Evolutionary conservation across 495 filamentous ascomycete genomes (phyloP), one percentile per base, ranked within the genome.

Genomic region (Penicillium maclennaniae): DNA sequence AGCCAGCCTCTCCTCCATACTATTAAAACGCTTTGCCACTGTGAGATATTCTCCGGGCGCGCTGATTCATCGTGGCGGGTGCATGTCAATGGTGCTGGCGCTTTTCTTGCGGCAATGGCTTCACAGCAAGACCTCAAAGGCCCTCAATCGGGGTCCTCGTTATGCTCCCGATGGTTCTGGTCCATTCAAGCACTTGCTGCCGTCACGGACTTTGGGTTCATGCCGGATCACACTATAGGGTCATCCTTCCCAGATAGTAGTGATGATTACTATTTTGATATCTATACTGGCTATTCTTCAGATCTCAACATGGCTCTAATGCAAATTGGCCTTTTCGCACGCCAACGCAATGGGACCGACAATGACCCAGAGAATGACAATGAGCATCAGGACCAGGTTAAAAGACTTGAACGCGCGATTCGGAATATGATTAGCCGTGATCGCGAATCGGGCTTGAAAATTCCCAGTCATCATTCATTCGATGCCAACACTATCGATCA

Each of bases 161-260:
- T 59, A 19, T 55, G 52, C 48, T 47, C 56, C n/a, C 49, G 56
- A 17, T 59, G 56, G 56, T 59, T 50, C 39, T 37, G 41, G 42
- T 59, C 56, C 14, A 55, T 59, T 9, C 46, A 55, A 34, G 56
- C 51, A 0, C 21, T 59, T 9, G 28, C 56, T 9, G 56, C 56
- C 26, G 42, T 51, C 7, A 59, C 56, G 23, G 48, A 59, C n/a
- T 9, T 47, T 10, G 56, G 48, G 3, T 23, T 23, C 12, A 10
- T 49, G 12, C 45, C 46, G 12, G 43, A 20, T 6, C 16, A 17
- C 17, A 16, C 43, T 3, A 12, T 43, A 19, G 20, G 40, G 3
- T 26, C 31, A 7, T 8, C 28, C 12, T 25, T 46, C 12, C 42
- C 47, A 19, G 42, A 26, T 7, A 42, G 26, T 4, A 36, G 49